Evolutionary conservation across 2,329 filamentous ascomycete genomes (phyloP).

Genomic region (Fusarium tuaranense): DNA sequence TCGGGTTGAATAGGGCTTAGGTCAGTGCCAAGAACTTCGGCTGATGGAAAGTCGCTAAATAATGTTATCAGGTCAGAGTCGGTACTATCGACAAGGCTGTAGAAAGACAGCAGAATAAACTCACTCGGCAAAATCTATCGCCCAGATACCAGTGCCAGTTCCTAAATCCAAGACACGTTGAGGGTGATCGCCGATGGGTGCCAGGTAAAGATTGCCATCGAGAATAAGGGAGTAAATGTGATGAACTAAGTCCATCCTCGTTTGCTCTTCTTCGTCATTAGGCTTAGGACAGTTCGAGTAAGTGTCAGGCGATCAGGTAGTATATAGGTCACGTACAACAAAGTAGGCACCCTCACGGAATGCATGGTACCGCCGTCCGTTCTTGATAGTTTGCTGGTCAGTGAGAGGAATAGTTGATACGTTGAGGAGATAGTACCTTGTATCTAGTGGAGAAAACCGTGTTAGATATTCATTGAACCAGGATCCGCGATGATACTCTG

Average conservation of each 20-base stretch:
- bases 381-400: not conserved
- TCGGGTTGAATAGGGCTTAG: not conserved
- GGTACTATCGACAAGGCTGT: not conserved
- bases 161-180: not conserved
- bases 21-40: not conserved
- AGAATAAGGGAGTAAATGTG: not conserved
- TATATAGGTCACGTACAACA: not conserved
- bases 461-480: not conserved
- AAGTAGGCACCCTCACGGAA: not conserved
- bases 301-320: not conserved
- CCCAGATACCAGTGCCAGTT: not conserved
- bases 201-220: not conserved
- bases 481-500: not conserved
- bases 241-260: not conserved
- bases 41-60: not conserved
- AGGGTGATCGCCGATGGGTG: not conserved
- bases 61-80: not conserved
- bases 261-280: not conserved
- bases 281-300: not conserved
- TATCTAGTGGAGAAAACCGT: not conserved
- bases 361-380: not conserved
- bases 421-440: not conserved
- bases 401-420: not conserved
- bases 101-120: not conserved
- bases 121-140: not conserved